phyloP scores from a whole-genome alignment of 768 basidiomycete genomes.

The Termitomyces bulborhizus region DNA sequence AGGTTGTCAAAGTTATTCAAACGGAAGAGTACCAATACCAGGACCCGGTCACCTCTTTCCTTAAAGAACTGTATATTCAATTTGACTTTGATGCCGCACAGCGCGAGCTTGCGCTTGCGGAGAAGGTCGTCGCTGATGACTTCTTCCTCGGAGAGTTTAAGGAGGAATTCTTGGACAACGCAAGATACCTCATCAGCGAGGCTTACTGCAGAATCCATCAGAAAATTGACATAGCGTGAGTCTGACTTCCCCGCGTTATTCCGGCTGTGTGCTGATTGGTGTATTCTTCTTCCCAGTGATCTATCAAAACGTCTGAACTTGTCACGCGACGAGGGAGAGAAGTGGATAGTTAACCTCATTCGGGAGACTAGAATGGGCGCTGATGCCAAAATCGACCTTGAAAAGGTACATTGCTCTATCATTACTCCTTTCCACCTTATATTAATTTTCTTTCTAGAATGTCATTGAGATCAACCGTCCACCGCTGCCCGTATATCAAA shows the following conservation, averaged over 20 bases:
- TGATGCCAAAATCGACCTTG: constrained; percentile 96
- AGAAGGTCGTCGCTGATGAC: constrained; percentile 81
- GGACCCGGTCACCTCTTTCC: constrained; percentile 89
- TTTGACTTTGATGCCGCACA: constrained; percentile 97
- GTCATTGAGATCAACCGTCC: constrained; percentile 94
- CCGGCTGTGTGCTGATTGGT: neutral
- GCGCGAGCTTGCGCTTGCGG: constrained; percentile 68
- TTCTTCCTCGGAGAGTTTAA: constrained; percentile 90
- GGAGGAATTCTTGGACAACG: constrained; percentile 96
- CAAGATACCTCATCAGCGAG: constrained; percentile 92
- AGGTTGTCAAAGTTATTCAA: constrained; percentile 90
- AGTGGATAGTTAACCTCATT: constrained; percentile 99
- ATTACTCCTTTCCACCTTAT: neutral
- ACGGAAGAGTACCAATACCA: constrained; percentile 95
- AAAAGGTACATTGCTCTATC: constrained; percentile 54
- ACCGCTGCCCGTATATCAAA: constrained; percentile 84
- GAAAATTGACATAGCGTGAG: constrained; percentile 79
- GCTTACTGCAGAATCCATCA: constrained; percentile 98
- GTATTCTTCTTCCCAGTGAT: constrained; percentile 43
- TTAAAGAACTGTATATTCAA: constrained; percentile 90
- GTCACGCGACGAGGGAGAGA: constrained; percentile 93
- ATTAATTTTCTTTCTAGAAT: constrained; percentile 47
- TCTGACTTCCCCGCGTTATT: neutral
- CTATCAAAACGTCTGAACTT: constrained; percentile 91
- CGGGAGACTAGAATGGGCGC: constrained; percentile 95